Base-by-base conservation (phyloP, 805 yeast species). In the Starmerella apicola region DNA sequence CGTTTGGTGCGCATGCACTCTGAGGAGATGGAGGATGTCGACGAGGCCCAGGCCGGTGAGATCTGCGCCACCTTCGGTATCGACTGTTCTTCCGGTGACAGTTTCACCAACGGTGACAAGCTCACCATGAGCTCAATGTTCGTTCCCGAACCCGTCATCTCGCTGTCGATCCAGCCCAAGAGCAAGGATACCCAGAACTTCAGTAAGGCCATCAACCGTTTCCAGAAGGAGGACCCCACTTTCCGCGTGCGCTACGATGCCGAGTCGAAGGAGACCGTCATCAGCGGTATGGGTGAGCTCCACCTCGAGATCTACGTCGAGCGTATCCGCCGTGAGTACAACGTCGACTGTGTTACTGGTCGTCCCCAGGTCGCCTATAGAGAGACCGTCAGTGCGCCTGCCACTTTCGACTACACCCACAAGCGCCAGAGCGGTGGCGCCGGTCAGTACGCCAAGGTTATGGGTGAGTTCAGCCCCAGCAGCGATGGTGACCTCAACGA, bases 341-440 rank as follows among this genome's bases (percentile, higher is more conserved):
- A 84, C 47, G 94, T 91, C 46, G 95, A 83, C 43, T 88, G 97
- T 67, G 69, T 75, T 28, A 88, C 95, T 44, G 98, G 99, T 60
- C 79, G 81, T 63, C 99, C 99, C 35, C 95, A 86, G 68, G 99
- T 91, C 30, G 84, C 98, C 15, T 91, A 91, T 67, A 78, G 99
- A 64, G 99, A 91, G 66, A 80, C 97, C 30, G 76, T 88, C 50
- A 66, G 81, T 27, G 59, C 71, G 2, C 66, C 81, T 31, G 71
- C 88, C 23, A 68, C 75, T 12, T 88, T 91, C 57, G 97, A 91
- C 60, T 84, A 79, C 66, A 80, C 95, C 22, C 97, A 88, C 70
- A 91, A 91, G 73, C 88, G 85, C 60, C 99, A 91, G 68, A 74
- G 88, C 57, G 99, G 99, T 63, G 99, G 99, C 74, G 94, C 97